Evolutionary conservation across 2,329 filamentous ascomycete genomes (phyloP).

Genomic region (Sclerotinia subarctica): DNA sequence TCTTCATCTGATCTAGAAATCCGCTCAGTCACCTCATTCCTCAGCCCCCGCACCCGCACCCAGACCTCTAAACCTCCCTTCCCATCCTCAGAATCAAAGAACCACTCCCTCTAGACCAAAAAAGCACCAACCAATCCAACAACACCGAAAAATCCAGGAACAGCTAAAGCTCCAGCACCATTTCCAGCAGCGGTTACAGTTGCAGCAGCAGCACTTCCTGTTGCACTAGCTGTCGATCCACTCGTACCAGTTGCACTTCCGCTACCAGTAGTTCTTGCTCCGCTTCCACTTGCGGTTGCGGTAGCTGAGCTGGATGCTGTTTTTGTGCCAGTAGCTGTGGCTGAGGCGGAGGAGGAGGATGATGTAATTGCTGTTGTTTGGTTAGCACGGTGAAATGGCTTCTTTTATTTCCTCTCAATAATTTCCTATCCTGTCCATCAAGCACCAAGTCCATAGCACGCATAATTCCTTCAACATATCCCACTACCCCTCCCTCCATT

Average conservation of each 20-base stretch:
- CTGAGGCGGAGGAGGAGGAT: not conserved
- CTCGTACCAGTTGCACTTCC: not conserved
- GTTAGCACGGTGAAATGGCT: not conserved
- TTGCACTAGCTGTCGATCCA: not conserved
- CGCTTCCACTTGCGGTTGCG: conserved; percentile 1
- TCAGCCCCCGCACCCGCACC: not conserved
- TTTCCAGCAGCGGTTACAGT: not conserved
- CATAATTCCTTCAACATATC: not conserved
- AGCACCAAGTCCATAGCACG: not conserved
- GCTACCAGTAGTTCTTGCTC: not conserved
- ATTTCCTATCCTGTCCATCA: no score
- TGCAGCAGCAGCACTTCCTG: not conserved
- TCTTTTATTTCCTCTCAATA: not conserved
- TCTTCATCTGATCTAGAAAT: not conserved
- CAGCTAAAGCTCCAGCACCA: not conserved
- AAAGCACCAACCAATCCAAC: not conserved
- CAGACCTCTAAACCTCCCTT: not conserved
- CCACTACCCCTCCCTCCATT: not conserved
- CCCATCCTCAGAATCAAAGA: not conserved
- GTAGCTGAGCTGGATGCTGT: not conserved
- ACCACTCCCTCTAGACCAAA: not conserved
- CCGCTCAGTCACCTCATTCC: not conserved
- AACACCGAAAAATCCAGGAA: conserved; percentile 12
- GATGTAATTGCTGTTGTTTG: not conserved
- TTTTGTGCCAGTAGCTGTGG: not conserved